phyloP scores from a whole-genome alignment of 2,329 filamentous ascomycete species.

The Monosporascus sp. region DNA sequence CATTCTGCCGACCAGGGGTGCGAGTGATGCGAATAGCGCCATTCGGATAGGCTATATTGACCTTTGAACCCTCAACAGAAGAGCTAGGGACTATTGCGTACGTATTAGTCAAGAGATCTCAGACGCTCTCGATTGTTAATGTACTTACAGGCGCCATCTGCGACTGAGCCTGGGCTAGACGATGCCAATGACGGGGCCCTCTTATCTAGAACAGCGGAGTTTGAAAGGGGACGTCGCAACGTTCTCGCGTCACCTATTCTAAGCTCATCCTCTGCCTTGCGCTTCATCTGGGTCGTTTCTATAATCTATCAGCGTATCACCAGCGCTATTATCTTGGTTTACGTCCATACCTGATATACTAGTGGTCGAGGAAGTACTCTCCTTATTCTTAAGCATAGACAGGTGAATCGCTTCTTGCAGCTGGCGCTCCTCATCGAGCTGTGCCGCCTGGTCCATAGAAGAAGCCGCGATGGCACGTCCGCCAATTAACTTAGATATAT shows the following conservation, averaged over 20 bases:
- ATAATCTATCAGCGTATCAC: not conserved
- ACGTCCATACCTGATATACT: too few relatives aligned
- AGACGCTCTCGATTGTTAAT: not conserved
- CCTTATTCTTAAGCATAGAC: not conserved
- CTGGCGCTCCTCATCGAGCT: not conserved
- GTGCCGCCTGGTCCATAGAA: not conserved
- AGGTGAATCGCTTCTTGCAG: not conserved
- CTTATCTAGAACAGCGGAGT: not conserved
- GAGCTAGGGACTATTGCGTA: not conserved
- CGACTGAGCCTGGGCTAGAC: not conserved
- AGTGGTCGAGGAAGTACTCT: too few relatives aligned
- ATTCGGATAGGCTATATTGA: slow-evolving; percentile 12
- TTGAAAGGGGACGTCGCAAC: not conserved
- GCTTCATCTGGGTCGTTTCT: not conserved
- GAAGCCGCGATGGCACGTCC: not conserved
- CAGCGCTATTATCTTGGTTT: not conserved
- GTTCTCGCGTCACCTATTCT: not conserved
- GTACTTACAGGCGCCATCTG: not conserved
- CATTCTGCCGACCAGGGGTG: slow-evolving; percentile 13
- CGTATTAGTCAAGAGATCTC: not conserved
- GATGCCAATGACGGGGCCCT: not conserved
- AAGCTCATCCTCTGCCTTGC: not conserved
- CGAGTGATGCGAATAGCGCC: slow-evolving; percentile 21
- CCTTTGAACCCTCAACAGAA: not conserved
- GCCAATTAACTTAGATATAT: too few relatives aligned